These are phyloP conservation scores for Dipteronia sinensis DNA, from an alignment of 345 rosid species.

Conservation along the genomic window DNA sequence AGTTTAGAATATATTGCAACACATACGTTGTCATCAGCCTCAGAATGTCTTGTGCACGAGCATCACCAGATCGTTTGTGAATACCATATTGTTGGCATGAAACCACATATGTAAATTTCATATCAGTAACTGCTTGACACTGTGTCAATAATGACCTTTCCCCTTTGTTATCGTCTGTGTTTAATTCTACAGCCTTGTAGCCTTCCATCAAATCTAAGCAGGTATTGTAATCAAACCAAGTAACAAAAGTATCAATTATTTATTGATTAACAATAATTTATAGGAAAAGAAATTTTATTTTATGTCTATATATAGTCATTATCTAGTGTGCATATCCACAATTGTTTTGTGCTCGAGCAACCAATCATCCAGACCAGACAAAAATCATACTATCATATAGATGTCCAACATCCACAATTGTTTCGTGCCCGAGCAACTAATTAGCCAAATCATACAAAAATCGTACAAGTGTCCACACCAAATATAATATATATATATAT, in stretches of 20 bases:
- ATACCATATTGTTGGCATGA: constrained; percentile 98
- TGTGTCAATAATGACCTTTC: constrained; percentile 83
- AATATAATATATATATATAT: too few species aligned
- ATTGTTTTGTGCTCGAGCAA: too few species aligned
- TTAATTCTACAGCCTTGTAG: constrained; percentile 84
- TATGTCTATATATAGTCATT: neutral
- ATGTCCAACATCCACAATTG: too few species aligned
- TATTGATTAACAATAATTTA: neutral
- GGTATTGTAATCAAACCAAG: constrained; percentile 24
- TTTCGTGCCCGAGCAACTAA: too few species aligned
- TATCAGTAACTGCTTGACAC: constrained; percentile 98
- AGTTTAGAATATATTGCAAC: constrained; percentile 5
- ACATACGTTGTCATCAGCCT: constrained; percentile 85
- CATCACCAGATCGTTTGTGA: constrained; percentile 81
- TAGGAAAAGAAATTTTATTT: neutral
- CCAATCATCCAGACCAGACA: too few species aligned
- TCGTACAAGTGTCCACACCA: too few species aligned
- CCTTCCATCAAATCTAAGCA: constrained; percentile 93
- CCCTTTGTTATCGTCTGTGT: constrained; percentile 68
- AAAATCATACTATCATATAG: too few species aligned
- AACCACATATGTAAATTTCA: constrained; percentile 94
- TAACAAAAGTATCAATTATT: constrained; percentile 23
- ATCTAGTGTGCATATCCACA: too few species aligned
- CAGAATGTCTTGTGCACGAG: constrained; percentile 86
- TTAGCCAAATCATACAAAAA: too few species aligned